phyloP scores from a whole-genome alignment of 2,329 filamentous ascomycete species.

The Alternaria sp. region DNA sequence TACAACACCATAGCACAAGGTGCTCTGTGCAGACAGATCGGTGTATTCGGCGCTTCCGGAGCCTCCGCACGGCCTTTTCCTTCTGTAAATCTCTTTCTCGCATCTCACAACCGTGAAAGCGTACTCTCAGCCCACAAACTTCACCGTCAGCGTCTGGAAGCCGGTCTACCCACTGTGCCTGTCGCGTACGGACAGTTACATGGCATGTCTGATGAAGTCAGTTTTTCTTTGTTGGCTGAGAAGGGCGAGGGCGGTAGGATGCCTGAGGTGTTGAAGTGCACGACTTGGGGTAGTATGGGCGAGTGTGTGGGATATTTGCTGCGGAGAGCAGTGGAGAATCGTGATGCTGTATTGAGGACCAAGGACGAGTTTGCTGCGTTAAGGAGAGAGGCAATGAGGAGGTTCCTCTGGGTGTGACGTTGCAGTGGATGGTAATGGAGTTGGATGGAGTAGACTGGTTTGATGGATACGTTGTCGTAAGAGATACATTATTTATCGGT shows the following conservation, averaged over 20 bases:
- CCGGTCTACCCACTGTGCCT: conserved; percentile 57
- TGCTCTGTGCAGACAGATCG: conserved; percentile 47
- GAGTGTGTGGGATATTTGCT: conserved; percentile 83
- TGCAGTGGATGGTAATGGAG: background rate
- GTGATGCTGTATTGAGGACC: conserved; percentile 64
- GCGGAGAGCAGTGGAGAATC: conserved; percentile 66
- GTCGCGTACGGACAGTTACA: conserved; percentile 81
- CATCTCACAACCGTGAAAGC: conserved; percentile 81
- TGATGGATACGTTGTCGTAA: background rate
- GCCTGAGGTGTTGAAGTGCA: conserved; percentile 64
- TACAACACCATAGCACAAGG: conserved; percentile 74
- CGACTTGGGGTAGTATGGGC: conserved; percentile 64
- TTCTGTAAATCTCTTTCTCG: conserved; percentile 71
- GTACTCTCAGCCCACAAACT: conserved; percentile 64
- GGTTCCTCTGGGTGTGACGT: conserved; percentile 27
- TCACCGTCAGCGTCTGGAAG: conserved; percentile 50
- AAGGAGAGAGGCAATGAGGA: conserved; percentile 35
- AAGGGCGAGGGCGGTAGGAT: conserved; percentile 41
- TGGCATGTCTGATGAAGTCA: conserved; percentile 96
- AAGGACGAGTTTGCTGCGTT: conserved; percentile 44
- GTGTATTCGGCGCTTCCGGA: conserved; percentile 28
- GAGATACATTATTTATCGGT: background rate
- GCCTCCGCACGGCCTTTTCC: conserved; percentile 44
- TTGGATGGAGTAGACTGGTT: background rate
- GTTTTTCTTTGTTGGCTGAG: conserved; percentile 56